These are phyloP conservation scores for Anthostomella pinea DNA, from an alignment of 2,329 filamentous ascomycete genomes.

Conservation along the genomic window DNA sequence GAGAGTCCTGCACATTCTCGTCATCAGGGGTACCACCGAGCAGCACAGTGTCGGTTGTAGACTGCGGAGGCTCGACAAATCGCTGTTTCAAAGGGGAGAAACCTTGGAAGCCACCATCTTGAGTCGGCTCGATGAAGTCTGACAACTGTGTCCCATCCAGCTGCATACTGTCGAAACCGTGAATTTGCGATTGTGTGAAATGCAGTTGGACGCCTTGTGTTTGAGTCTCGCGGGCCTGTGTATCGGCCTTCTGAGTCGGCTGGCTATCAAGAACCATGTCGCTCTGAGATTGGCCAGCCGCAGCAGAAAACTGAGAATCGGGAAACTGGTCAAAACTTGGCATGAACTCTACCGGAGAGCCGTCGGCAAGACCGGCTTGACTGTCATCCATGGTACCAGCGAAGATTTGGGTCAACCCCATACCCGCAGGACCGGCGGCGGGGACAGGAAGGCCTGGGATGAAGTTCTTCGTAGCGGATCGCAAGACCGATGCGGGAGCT, in stretches of 20 bases:
- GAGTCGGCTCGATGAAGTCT: constrained; percentile 71
- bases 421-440: constrained; percentile 52
- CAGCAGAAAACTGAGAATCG: constrained; percentile 60
- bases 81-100: constrained; percentile 68
- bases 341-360: constrained; percentile 47
- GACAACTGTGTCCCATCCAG: constrained; percentile 60
- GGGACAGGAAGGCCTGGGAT: constrained; percentile 65
- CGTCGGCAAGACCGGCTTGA: constrained; percentile 35
- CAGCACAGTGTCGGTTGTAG: constrained; percentile 69
- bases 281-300: constrained; percentile 49
- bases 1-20: constrained; percentile 57
- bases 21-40: constrained; percentile 38
- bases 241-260: constrained; percentile 38
- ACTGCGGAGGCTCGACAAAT: constrained; percentile 62
- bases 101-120: constrained; percentile 74
- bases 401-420: constrained; percentile 87
- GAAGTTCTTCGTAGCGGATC: constrained; percentile 66
- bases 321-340: constrained; percentile 57
- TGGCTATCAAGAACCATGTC: constrained; percentile 51
- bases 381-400: constrained; percentile 79
- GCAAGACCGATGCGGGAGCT: constrained; percentile 62
- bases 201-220: constrained; percentile 50
- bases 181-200: constrained; percentile 59
- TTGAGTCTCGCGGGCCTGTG: constrained; percentile 40
- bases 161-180: constrained; percentile 55